Base-by-base conservation (phyloP, 495 filamentous ascomycete species). In the Aspergillus leporis region DNA sequence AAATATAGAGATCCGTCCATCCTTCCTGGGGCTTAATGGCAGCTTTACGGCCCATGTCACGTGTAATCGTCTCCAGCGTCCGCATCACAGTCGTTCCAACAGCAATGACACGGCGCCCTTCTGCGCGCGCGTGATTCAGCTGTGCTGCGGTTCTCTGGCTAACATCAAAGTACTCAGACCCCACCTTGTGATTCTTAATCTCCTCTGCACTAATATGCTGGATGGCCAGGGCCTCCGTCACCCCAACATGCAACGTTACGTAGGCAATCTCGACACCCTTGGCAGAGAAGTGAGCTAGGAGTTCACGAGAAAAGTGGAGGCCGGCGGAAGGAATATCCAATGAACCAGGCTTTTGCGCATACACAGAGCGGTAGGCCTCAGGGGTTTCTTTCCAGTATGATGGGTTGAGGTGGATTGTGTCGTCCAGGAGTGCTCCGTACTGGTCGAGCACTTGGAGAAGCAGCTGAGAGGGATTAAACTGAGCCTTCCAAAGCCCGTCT, bases 121-220 rank as follows among this genome's bases (percentile, higher is more conserved):
- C 45, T 18, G 4, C 45, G 3, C 13, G 45, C 18, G 45, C 45
- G 3, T n/a, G 16, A 16, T 48, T 48, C 10, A 48, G 10, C 36
- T 40, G 10, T 12, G 36, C 36, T 12, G 36, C 36, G 3, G 36
- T 40, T n/a, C 16, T n/a, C 36, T 40, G 12, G 9, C 36, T n/a
- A 30, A 49, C 47, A 0, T 36, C 50, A 72, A 70, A 71, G 50
- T 52, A 52, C 31, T 52, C 50, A 36, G 50, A 52, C 8, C 31
- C 28, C 28, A 52, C 50, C 31, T 52, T 36, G 50, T 52, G 50
- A 13, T 52, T 36, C 50, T 32, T 1, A 6, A 52, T 22, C 12
- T 52, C 50, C 8, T 19, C 28, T n/a, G 2, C 28, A 0, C n/a
- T 32, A 16, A 52, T 52, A 21, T 52, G 50, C 8, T 25, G 50